Evolutionary conservation across 306 rosid genomes (phyloP).

Genomic region (Canavalia gladiata): DNA sequence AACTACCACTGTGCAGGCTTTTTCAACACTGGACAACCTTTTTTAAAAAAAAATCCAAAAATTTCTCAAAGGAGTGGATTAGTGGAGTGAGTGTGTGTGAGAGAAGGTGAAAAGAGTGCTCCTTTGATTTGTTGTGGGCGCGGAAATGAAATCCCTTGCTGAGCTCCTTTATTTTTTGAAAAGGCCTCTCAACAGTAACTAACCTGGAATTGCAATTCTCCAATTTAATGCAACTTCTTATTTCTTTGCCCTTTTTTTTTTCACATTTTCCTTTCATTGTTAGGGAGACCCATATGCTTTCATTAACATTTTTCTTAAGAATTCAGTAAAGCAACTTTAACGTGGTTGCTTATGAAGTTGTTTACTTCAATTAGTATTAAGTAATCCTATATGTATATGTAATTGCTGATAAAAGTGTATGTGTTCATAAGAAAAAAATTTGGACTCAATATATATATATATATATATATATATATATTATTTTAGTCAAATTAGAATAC

Average conservation of each 20-base stretch:
- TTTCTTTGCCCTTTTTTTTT: too few species aligned
- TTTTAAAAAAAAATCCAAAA: too few species aligned
- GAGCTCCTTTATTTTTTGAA: constrained; percentile 3
- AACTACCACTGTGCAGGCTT: constrained; percentile 5
- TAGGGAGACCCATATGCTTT: neutral
- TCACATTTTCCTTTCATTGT: too few species aligned
- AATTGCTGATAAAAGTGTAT: too few species aligned
- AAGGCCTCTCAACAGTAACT: neutral
- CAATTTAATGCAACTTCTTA: neutral
- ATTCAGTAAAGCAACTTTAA: neutral
- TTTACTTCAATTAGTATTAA: too few species aligned
- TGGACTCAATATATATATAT: too few species aligned
- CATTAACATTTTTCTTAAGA: neutral
- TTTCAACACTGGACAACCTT: neutral
- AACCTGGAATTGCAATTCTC: too few species aligned
- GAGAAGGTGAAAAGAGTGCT: neutral
- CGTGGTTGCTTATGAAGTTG: too few species aligned
- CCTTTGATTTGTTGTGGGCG: constrained; percentile 44
- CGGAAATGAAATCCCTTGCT: constrained; percentile 14
- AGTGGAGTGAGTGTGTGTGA: neutral
- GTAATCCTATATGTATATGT: too few species aligned
- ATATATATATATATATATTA: too few species aligned
- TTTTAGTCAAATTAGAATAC: too few species aligned
- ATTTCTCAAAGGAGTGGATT: neutral
- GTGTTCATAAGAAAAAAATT: too few species aligned